phyloP scores from a whole-genome alignment of 2,329 filamentous ascomycete species.

The Aspergillus texensis region DNA sequence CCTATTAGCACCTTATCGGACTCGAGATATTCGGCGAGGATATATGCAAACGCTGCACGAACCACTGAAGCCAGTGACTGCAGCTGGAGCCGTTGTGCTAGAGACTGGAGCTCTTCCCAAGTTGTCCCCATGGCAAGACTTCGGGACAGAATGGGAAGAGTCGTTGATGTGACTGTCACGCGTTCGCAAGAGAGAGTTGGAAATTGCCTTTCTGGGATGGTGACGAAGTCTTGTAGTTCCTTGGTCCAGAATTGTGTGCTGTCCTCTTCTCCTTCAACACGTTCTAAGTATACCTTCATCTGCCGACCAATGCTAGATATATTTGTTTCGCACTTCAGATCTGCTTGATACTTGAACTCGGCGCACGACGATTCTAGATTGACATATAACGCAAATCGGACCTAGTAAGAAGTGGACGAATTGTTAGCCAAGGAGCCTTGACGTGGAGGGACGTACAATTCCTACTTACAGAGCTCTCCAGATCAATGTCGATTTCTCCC shows the following conservation, averaged over 20 bases:
- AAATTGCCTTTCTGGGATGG: background rate
- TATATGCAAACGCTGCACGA: constrained; percentile 15
- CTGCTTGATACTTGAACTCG: background rate
- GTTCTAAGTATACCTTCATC: background rate
- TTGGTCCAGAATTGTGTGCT: background rate
- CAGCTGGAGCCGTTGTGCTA: background rate
- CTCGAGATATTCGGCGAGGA: constrained; percentile 15
- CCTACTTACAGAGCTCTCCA: background rate
- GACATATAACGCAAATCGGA: background rate
- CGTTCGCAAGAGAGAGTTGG: background rate
- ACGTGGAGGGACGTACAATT: background rate
- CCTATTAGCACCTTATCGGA: constrained; percentile 8
- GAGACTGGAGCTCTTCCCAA: background rate
- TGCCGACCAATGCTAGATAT: background rate
- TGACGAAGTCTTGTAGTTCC: background rate
- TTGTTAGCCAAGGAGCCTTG: too few species aligned
- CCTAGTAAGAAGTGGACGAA: background rate
- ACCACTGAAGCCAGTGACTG: background rate
- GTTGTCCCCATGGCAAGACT: background rate
- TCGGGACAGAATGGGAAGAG: background rate
- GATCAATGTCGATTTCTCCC: background rate
- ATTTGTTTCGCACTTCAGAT: too few species aligned
- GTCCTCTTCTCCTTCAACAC: background rate
- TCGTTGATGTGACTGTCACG: background rate
- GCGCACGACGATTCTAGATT: background rate